Evolutionary conservation across 2,329 filamentous ascomycete genomes (phyloP), one percentile per base, ranked within the genome.

Genomic region (Penicillium corylophilum): DNA sequence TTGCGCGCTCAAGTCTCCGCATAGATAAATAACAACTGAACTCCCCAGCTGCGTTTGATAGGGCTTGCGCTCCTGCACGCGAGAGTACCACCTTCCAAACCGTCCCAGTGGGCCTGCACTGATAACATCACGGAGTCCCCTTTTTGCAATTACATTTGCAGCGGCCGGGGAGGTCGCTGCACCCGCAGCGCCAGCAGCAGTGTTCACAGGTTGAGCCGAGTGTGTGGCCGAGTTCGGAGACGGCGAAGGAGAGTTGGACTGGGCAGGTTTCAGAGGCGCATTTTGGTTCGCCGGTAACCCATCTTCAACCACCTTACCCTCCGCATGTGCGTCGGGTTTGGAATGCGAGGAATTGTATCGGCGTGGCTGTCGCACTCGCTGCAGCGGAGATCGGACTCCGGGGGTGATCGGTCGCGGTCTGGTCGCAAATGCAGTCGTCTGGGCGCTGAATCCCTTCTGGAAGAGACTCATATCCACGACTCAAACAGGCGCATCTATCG

Each of bases 41-140:
- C 83, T 90, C 58, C 80, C 78, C 54, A 95, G 70, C 75, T 96
- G 92, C 9, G 90, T 95, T n/a, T 81, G 74, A 65, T 90, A 89
- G 0, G 93, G 92, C 44, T 86, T 78, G 44, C 81, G 80, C 46
- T 82, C 77, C 73, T 96, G 90, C 42, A 85, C 82, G 20, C 85
- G 81, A 15, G 82, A 85, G 67, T 94, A 96, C 55, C 68, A 69
- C 35, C 64, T 54, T 8, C 66, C 71, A 6, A 71, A 50, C 35
- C 58, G 65, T 10, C 72, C 73, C 13, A 73, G n/a, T 3, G 68
- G 64, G 15, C 68, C 56, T 4, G 65, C 59, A 24, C 58, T 55
- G 15, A 72, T 64, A 7, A 63, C 55, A 49, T 71, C 62, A n/a
- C 62, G 56, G n/a, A 72, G 36, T n/a, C 54, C 53, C 3, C 53